Evolutionary conservation across 805 yeast species (phyloP).

Genomic region (Lipomyces yamadae): DNA sequence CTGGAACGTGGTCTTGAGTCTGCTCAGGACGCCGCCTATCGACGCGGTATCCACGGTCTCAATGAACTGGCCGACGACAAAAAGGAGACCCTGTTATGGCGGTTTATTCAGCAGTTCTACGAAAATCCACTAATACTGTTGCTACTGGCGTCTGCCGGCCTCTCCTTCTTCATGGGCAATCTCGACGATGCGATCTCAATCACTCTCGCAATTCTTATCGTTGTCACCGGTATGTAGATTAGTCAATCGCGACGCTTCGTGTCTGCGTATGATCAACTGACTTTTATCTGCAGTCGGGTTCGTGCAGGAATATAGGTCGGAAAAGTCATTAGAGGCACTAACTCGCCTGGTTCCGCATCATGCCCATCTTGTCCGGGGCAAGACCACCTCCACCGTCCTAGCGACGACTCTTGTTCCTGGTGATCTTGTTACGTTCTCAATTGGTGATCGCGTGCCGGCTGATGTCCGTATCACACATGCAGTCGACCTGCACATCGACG

Average conservation of each 20-base stretch:
- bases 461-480: constrained; percentile 82
- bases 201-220: constrained; percentile 87
- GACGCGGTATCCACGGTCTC: constrained; percentile 76
- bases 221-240: constrained; percentile 61
- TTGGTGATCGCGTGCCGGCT: constrained; percentile 97
- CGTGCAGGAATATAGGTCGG: constrained; percentile 95
- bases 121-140: constrained; percentile 90
- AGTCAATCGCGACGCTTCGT: background rate
- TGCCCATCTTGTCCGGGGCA: constrained; percentile 87
- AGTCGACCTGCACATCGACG: constrained; percentile 84
- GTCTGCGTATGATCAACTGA: constrained; percentile 2
- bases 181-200: constrained; percentile 94
- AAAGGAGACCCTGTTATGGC: constrained; percentile 66
- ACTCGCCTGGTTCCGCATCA: constrained; percentile 95
- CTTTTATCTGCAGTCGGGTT: constrained; percentile 68
- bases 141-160: constrained; percentile 84
- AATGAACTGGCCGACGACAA: constrained; percentile 79
- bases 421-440: constrained; percentile 83
- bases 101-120: constrained; percentile 78
- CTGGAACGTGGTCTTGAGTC: constrained; percentile 63
- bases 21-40: constrained; percentile 68
- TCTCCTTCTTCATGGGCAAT: constrained; percentile 93
- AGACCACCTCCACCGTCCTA: constrained; percentile 63
- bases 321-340: constrained; percentile 89
- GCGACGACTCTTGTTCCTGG: constrained; percentile 95